A percentile compares a stretch with the other conserved stretches of the same genome.
Evolutionary conservation across 331 rosid genomes (phyloP).

Genomic region (Quercus lobata): DNA sequence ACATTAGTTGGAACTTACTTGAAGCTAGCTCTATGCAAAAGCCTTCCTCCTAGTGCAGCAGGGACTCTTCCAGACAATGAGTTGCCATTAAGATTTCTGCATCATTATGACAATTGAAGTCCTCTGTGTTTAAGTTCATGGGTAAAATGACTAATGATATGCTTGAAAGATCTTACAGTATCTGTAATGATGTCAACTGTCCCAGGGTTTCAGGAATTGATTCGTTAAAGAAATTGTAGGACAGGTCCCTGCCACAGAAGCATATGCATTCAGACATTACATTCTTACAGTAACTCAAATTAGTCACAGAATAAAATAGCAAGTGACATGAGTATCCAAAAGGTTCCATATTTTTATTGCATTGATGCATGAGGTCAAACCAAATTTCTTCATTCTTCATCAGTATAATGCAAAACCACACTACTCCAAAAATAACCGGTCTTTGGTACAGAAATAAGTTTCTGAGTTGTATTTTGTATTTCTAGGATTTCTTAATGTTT

Average conservation of each 20-base stretch:
- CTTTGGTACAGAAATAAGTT: not conserved
- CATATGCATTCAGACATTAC: constrained; percentile 12
- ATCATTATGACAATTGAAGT: constrained; percentile 21
- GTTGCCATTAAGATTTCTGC: constrained; percentile 90
- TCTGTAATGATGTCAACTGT: constrained; percentile 56
- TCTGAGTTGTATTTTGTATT: not conserved
- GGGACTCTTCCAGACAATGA: constrained; percentile 82
- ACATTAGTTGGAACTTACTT: constrained; percentile 53
- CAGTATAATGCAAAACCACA: not conserved
- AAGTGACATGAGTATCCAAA: constrained; percentile 8
- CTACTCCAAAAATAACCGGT: not conserved
- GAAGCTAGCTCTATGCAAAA: constrained; percentile 95
- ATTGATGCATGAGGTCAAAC: constrained; percentile 6
- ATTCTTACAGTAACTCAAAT: constrained; percentile 16
- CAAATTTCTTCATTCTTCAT: not conserved
- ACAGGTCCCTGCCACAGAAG: constrained; percentile 73
- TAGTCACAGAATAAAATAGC: not conserved
- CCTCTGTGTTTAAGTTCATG: not conserved
- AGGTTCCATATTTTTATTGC: constrained; percentile 7
- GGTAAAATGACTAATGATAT: constrained; percentile 4
- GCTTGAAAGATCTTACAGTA: constrained; percentile 52
- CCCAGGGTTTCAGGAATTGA: constrained; percentile 90
- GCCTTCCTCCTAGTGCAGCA: constrained; percentile 77
- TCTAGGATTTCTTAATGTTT: too few relatives aligned
- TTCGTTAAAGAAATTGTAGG: constrained; percentile 82